Conservation (phyloP, 2,329 filamentous ascomycete species). For the Ramularia endophylla region DNA sequence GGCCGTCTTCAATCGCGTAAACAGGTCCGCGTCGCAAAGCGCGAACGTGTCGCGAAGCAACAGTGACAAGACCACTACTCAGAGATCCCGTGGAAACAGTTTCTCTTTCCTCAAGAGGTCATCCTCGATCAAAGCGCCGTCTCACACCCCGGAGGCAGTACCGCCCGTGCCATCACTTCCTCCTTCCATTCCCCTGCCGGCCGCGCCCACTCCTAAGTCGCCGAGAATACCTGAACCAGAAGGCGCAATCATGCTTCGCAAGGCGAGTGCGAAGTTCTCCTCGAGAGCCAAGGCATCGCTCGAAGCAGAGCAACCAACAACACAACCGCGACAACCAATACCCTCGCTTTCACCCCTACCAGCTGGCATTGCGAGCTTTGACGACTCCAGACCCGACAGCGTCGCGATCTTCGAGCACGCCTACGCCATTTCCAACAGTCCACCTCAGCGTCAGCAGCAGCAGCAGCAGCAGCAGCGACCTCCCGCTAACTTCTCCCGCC, state of each 20-base stretch:
- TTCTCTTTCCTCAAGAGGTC: background rate
- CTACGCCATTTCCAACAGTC: constrained; percentile 28
- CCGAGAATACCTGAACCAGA: constrained; percentile 1
- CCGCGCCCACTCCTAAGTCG: constrained; percentile 3
- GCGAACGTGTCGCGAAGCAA: background rate
- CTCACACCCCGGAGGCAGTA: background rate
- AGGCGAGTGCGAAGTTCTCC: constrained; percentile 12
- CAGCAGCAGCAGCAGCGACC: constrained; percentile 42
- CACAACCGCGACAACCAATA: constrained; percentile 55
- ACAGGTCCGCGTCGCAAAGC: constrained; percentile 1
- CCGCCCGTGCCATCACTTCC: constrained; percentile 12
- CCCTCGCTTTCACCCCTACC: constrained; percentile 43
- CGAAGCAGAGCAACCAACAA: constrained; percentile 40
- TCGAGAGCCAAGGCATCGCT: constrained; percentile 17
- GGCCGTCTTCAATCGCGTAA: constrained; percentile 4
- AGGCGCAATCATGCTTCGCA: constrained; percentile 30
- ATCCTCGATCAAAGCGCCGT: background rate
- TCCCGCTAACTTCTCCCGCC: constrained; percentile 30
- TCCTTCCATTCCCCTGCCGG: constrained; percentile 10
- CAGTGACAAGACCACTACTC: constrained; percentile 2
- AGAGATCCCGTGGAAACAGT: constrained; percentile 1
- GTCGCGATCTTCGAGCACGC: constrained; percentile 49
- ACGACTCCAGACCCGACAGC: constrained; percentile 57
- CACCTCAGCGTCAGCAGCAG: constrained; percentile 27
- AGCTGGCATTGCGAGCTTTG: constrained; percentile 52